These are phyloP conservation scores for Pyrrhoderma noxium DNA, from an alignment of 1,284 basidiomycete genomes.

Conservation along the genomic window DNA sequence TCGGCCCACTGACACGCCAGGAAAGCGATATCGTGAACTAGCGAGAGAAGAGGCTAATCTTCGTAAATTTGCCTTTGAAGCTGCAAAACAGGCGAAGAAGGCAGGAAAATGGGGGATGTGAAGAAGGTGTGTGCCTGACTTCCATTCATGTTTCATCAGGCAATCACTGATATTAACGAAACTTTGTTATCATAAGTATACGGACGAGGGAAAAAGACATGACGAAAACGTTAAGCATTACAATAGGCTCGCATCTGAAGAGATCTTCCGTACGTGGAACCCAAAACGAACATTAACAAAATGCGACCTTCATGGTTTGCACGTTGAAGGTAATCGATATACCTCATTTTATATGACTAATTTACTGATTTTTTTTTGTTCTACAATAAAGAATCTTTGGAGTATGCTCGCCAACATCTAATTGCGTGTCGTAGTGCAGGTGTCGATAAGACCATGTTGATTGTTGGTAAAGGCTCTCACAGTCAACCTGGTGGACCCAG, in stretches of 20 bases:
- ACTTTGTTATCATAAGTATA: conserved; percentile 1
- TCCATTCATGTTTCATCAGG: background rate
- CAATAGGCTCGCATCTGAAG: conserved; percentile 10
- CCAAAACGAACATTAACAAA: conserved; percentile 5
- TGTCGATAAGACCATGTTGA: conserved; percentile 17
- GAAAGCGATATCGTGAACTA: conserved; percentile 4
- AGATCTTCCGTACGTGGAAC: conserved; percentile 14
- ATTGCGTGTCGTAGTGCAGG: conserved; percentile 4
- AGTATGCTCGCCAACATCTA: conserved; percentile 11
- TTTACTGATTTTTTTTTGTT: too few species aligned
- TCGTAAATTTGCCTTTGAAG: conserved; percentile 7
- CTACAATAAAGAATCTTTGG: conserved; percentile 7
- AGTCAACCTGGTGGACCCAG: conserved; percentile 15
- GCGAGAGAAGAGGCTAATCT: conserved; percentile 2
- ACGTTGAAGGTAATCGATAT: conserved; percentile 1
- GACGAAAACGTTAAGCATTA: conserved; percentile 12
- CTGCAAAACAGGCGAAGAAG: conserved; percentile 7
- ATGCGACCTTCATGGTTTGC: conserved; percentile 18
- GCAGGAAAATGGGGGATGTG: conserved; percentile 5
- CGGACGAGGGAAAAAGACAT: conserved; percentile 11
- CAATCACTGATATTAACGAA: background rate
- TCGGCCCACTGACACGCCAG: background rate
- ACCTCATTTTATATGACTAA: too few species aligned
- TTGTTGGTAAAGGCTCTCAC: conserved; percentile 15
- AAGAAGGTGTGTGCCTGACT: conserved; percentile 9